Evolutionary conservation across 768 basidiomycete genomes (phyloP), one percentile per base, ranked within the genome.

Genomic region (Crucibulum laeve): DNA sequence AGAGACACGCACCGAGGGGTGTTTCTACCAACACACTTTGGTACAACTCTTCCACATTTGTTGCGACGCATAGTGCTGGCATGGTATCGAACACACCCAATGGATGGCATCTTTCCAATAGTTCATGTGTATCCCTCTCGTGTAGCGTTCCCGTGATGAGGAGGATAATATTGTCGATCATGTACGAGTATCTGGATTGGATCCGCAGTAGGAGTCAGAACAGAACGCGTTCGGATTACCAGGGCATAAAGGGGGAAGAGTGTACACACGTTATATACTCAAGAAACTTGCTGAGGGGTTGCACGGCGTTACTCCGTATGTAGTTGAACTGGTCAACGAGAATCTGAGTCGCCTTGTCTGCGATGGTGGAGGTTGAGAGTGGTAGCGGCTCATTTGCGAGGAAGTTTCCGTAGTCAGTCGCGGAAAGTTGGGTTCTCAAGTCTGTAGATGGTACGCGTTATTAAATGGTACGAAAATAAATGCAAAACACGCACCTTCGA

Each of bases 101-200:
- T 2, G 96, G 96, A 58, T 99, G 96, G 68, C 96, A 99, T 26
- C 96, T 82, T 54, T 94, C 91, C 26, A 99, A 70, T 3, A 99
- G 80, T 60, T 99, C 96, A 52, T 96, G 91, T 2, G 95, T 97
- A 62, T 98, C 95, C 45, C 96, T 78, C 65, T 97, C 94, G 57
- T 98, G 94, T 25, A 99, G 68, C 1, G 95, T 98, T 17, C 96
- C 96, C 13, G 96, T 94, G 49, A 98, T 99, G 57, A 99, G 77
- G 42, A 99, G 77, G 46, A 99, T 85, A 56, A 99, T 89, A 62
- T 99, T 99, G 79, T 99, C 96, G 59, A 99, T 98, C 96, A 99
- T 99, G 68, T 98, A 99, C 23, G 83, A 92, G 62, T 96, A 96
- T 35, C 93, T 96, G 19, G 28, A 49, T n/a, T n/a, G n/a, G n/a